Percentiles rank a stretch among this genome's conserved stretches.
These are phyloP conservation scores for Trichomonas tenax DNA, from an alignment of 208 protist genomes.

Conservation along the genomic window DNA sequence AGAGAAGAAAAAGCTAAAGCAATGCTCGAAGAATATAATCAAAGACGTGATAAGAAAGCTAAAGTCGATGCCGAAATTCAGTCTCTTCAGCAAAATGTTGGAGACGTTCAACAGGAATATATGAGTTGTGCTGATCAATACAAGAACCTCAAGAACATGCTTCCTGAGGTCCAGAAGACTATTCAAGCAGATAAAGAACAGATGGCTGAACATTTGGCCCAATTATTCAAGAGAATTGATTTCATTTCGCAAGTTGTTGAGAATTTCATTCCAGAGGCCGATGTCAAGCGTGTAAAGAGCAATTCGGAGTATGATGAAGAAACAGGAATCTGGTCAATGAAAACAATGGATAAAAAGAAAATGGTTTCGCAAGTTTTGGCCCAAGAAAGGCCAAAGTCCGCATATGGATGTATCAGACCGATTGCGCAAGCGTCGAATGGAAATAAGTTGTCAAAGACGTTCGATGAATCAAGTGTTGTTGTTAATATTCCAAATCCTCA, in stretches of 20 bases:
- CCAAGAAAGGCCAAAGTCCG: background rate
- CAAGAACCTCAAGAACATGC: background rate
- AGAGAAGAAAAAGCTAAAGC: background rate
- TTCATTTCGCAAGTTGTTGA: background rate
- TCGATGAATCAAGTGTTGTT: too few relatives aligned
- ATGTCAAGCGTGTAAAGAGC: background rate
- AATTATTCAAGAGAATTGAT: background rate
- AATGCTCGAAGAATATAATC: background rate
- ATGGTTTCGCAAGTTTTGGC: background rate
- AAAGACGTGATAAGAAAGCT: background rate
- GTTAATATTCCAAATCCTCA: background rate
- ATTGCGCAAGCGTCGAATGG: background rate
- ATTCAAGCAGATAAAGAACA: background rate
- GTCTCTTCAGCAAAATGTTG: background rate
- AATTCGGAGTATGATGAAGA: background rate
- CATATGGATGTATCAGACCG: background rate
- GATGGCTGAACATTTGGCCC: background rate
- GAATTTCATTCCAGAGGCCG: background rate
- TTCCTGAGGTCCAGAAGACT: background rate
- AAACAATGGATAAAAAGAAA: background rate
- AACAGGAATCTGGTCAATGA: background rate
- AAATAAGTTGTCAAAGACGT: background rate
- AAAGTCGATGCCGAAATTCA: background rate
- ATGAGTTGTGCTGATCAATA: background rate
- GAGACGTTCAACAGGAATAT: background rate